Evolutionary conservation across 495 filamentous ascomycete genomes (phyloP), one percentile per base, ranked within the genome.

Genomic region (Cryomyces antarcticus): DNA sequence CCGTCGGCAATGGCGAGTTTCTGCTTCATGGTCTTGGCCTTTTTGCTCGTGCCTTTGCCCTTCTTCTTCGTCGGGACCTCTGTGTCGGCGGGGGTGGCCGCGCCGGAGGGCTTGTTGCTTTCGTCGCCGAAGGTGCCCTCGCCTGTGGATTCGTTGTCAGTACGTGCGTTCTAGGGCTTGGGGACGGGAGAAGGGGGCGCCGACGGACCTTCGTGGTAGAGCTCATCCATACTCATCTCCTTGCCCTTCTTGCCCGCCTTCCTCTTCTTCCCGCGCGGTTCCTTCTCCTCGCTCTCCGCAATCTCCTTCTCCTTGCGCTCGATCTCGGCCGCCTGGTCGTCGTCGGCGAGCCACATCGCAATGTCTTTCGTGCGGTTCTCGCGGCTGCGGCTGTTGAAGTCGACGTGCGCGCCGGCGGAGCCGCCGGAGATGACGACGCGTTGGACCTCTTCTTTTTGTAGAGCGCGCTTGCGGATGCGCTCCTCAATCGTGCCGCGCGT

Each of bases 361-460:
- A 95, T 93, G 54, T 95, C 87, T 63, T 92, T 92, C 47, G 85
- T 89, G 31, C 84, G 75, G 60, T 87, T 93, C 59, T 93, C 86
- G 40, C 83, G 74, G 49, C 77, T 75, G 48, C 86, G 75, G 12
- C 84, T 88, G 57, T 87, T 93, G 67, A 95, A 95, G 62, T 95
- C 87, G 36, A 93, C 87, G 45, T 78, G 77, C 41, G 77, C 69
- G 36, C 80, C 73, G 35, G 77, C 81, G 17, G 17, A 24, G 35
- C 85, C 86, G 46, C 86, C 86, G 28, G 84, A 83, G 53, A 99
- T 99, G 59, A 99, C 89, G 30, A 99, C 89, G 28, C 89, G 81
- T 61, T 99, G 89, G 49, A 99, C 89, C 58, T 99, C 89, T 63
- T 99, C 92, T 62, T 99, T 99, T 60, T 99, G 89, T 58, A 94